These are phyloP conservation scores for Ceratobasidium theobromae DNA, from an alignment of 1,284 basidiomycete genomes.

Conservation along the genomic window DNA sequence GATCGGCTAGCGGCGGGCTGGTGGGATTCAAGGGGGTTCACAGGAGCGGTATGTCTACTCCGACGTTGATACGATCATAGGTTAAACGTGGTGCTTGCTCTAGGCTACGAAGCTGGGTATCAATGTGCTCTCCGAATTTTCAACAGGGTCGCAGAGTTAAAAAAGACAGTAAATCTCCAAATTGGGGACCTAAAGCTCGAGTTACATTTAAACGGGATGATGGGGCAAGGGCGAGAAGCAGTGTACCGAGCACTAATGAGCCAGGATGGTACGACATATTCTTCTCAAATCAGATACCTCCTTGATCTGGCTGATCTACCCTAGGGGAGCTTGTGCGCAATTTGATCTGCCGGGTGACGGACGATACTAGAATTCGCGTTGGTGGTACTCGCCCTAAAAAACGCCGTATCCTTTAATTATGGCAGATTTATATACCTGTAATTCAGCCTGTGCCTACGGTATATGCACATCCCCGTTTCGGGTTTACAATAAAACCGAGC, in stretches of 20 bases:
- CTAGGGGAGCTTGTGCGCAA: slow-evolving; percentile 32
- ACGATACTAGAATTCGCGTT: slow-evolving; percentile 33
- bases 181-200: slow-evolving; percentile 23
- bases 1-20: slow-evolving; percentile 28
- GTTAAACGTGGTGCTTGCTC: neutral
- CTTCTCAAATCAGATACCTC: neutral
- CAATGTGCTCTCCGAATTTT: slow-evolving; percentile 34
- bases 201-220: slow-evolving; percentile 32
- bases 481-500: neutral
- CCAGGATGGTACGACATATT: slow-evolving; percentile 16
- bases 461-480: neutral
- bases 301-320: neutral
- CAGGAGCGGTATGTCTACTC: slow-evolving; percentile 5
- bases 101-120: slow-evolving; percentile 35
- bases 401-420: slow-evolving; percentile 29
- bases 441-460: neutral
- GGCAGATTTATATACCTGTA: neutral
- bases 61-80: neutral
- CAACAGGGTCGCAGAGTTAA: slow-evolving; percentile 10
- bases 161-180: slow-evolving; percentile 6
- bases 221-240: slow-evolving; percentile 35
- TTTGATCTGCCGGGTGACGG: slow-evolving; percentile 32
- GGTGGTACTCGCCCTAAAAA: slow-evolving; percentile 34
- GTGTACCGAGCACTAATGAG: slow-evolving; percentile 33
- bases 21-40: slow-evolving; percentile 33